A percentile compares a stretch with the other conserved stretches of the same genome.
Evolutionary conservation across 1,284 basidiomycete genomes (phyloP).

Genomic region (Cryptococcus hybrid): DNA sequence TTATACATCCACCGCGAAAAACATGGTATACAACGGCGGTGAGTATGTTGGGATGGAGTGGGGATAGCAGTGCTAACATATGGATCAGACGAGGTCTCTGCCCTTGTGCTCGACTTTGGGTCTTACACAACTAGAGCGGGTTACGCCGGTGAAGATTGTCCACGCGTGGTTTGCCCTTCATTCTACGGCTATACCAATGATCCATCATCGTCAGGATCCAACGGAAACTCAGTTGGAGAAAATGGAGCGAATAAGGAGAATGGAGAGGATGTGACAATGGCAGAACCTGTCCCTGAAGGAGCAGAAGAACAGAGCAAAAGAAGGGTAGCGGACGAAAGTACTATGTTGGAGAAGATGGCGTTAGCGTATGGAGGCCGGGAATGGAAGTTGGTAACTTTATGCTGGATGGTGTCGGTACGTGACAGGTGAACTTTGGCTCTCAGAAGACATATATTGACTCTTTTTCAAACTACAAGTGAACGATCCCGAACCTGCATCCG

Average conservation of each 20-base stretch:
- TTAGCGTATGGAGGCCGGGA: constrained; percentile 82
- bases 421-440: not conserved
- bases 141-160: constrained; percentile 96
- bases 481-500: constrained; percentile 72
- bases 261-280: constrained; percentile 44
- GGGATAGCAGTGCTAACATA: not conserved
- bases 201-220: constrained; percentile 20
- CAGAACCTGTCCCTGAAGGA: constrained; percentile 7
- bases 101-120: constrained; percentile 93
- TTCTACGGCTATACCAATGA: constrained; percentile 73
- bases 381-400: constrained; percentile 87
- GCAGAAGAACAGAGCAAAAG: constrained; percentile 50
- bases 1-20: constrained; percentile 4
- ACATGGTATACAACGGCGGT: constrained; percentile 50
- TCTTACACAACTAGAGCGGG: constrained; percentile 86
- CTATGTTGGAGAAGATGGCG: constrained; percentile 86
- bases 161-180: constrained; percentile 87
- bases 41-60: constrained; percentile 1
- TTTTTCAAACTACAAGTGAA: constrained; percentile 57
- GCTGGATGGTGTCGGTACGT: constrained; percentile 78
- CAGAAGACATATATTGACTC: not conserved
- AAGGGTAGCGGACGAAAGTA: constrained; percentile 57
- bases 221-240: constrained; percentile 20
- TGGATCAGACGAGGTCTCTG: constrained; percentile 65
- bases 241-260: constrained; percentile 52